Evolutionary conservation across 1,139 yeast species (phyloP).

Genomic region (Pichia sp.): DNA sequence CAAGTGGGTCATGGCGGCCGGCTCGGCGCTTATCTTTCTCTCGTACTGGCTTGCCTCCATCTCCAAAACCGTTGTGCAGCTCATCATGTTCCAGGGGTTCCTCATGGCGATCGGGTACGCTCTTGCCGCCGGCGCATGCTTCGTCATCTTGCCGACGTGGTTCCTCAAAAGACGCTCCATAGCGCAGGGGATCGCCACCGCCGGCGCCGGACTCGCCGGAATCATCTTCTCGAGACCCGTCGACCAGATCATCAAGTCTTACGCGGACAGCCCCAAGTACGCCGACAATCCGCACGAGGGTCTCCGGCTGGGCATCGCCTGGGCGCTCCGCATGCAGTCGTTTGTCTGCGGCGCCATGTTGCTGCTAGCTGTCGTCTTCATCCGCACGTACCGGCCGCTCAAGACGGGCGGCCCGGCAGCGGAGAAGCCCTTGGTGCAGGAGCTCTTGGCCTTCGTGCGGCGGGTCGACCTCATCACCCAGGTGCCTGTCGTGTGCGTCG

Average conservation of each 20-base stretch:
- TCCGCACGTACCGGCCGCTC: slow-evolving; percentile 43
- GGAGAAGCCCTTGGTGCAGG: slow-evolving; percentile 18
- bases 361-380: slow-evolving; percentile 37
- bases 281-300: slow-evolving; percentile 18
- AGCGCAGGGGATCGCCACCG: slow-evolving; percentile 52
- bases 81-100: slow-evolving; percentile 67
- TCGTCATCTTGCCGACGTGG: slow-evolving; percentile 56
- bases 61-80: slow-evolving; percentile 54
- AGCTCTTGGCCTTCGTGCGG: slow-evolving; percentile 14
- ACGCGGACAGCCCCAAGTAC: slow-evolving; percentile 14
- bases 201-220: slow-evolving; percentile 65
- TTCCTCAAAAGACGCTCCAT: slow-evolving; percentile 52
- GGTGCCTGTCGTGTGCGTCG: slow-evolving; percentile 39
- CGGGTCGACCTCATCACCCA: slow-evolving; percentile 16
- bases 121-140: slow-evolving; percentile 56
- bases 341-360: slow-evolving; percentile 37
- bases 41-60: slow-evolving; percentile 65
- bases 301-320: slow-evolving; percentile 53
- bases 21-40: slow-evolving; percentile 47
- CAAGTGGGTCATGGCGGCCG: slow-evolving; percentile 41
- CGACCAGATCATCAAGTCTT: slow-evolving; percentile 35
- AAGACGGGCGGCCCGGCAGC: slow-evolving; percentile 24
- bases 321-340: slow-evolving; percentile 65
- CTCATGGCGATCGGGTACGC: slow-evolving; percentile 59
- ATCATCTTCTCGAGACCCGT: slow-evolving; percentile 37